Evolutionary conservation across 2,329 filamentous ascomycete genomes (phyloP).

Genomic region (Fusarium humuli): DNA sequence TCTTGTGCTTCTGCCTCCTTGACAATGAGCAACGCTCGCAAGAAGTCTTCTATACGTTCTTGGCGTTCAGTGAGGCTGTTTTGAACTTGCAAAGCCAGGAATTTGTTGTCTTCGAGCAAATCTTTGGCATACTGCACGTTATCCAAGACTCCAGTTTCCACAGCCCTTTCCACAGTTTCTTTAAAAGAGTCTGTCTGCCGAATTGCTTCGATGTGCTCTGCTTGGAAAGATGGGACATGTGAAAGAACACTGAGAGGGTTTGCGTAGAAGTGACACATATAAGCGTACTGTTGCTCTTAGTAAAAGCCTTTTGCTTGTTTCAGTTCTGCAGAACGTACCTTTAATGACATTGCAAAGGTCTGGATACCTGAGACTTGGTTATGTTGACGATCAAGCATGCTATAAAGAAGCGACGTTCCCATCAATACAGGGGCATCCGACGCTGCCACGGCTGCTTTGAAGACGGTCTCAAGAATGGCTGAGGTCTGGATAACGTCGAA

Average conservation of each 20-base stretch:
- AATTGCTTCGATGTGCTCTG: constrained; percentile 74
- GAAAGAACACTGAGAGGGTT: constrained; percentile 78
- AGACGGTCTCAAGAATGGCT: constrained; percentile 78
- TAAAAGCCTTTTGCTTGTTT: background rate
- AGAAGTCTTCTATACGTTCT: constrained; percentile 57
- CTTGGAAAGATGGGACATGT: constrained; percentile 57
- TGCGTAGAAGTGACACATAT: constrained; percentile 88
- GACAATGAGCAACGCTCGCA: constrained; percentile 63
- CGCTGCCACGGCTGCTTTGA: constrained; percentile 72
- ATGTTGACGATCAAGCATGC: constrained; percentile 76
- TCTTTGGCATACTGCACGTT: constrained; percentile 58
- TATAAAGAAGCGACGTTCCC: constrained; percentile 71
- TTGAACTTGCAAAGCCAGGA: constrained; percentile 61
- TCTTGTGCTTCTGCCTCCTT: constrained; percentile 53
- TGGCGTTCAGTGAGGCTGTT: constrained; percentile 48
- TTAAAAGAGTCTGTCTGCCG: constrained; percentile 78
- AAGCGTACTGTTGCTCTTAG: constrained; percentile 71
- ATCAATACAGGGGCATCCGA: constrained; percentile 68
- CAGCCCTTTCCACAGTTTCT: constrained; percentile 60
- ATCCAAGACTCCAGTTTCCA: constrained; percentile 57
- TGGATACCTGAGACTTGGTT: constrained; percentile 83
- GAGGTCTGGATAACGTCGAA: constrained; percentile 82
- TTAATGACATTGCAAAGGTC: constrained; percentile 75
- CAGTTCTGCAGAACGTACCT: constrained; percentile 58
- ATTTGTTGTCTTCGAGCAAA: constrained; percentile 70